Conservation (phyloP, 441 rosid species). For the Gossypium gossypioides region DNA sequence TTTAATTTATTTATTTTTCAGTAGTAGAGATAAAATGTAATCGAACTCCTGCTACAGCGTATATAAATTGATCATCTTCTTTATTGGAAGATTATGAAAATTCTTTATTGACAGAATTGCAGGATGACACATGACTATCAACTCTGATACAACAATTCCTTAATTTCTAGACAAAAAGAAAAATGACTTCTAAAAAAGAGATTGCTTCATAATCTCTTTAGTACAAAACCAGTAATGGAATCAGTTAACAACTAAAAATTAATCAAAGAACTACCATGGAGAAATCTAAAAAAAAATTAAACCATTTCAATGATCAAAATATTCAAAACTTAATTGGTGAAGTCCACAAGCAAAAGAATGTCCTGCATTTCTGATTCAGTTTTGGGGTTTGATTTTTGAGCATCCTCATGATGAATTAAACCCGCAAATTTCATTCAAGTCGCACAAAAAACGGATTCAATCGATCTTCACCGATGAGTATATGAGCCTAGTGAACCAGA, state of each 20-base stretch:
- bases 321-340: slow-evolving; percentile 21
- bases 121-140: not conserved
- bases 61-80: too few relatives aligned
- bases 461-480: slow-evolving; percentile 87
- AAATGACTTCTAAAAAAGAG: not conserved
- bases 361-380: slow-evolving; percentile 7
- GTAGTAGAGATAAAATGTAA: too few relatives aligned
- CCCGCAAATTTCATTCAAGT: not conserved
- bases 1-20: too few relatives aligned
- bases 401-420: slow-evolving; percentile 2
- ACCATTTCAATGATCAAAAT: slow-evolving; percentile 17
- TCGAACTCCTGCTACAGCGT: too few relatives aligned
- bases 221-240: slow-evolving; percentile 6
- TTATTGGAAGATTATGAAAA: not conserved
- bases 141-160: slow-evolving; percentile 8
- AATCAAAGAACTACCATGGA: slow-evolving; percentile 10
- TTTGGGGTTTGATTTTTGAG: not conserved
- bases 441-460: slow-evolving; percentile 1
- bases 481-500: slow-evolving; percentile 88
- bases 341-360: not conserved
- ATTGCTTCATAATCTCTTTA: not conserved
- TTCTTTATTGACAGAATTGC: not conserved
- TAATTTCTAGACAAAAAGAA: too few relatives aligned
- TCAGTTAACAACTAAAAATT: not conserved
- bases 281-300: not conserved